phyloP scores from a whole-genome alignment of 805 yeast species.

The Metschnikowia continentalis region DNA sequence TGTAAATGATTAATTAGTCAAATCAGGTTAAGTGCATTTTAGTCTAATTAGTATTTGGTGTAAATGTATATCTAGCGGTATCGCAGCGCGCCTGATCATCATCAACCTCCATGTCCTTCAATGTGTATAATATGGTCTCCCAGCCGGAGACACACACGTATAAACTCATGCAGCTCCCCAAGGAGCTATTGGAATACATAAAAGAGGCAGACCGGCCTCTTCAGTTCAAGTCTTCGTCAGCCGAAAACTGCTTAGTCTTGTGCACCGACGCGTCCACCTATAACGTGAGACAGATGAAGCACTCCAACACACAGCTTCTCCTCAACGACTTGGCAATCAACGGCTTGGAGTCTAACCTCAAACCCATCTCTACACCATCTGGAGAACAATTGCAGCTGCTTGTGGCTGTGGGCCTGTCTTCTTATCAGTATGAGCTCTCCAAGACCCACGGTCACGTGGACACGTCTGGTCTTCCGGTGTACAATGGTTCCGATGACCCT shows the following conservation, averaged over 20 bases:
- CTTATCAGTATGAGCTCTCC: slow-evolving; percentile 36
- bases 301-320: slow-evolving; percentile 77
- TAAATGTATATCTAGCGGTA: background rate
- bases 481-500: slow-evolving; percentile 10
- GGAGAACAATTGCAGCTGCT: slow-evolving; percentile 11
- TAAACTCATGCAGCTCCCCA: slow-evolving; percentile 18
- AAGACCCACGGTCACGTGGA: slow-evolving; percentile 26
- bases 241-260: slow-evolving; percentile 46
- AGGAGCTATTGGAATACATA: slow-evolving; percentile 10
- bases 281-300: slow-evolving; percentile 72
- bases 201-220: slow-evolving; percentile 6
- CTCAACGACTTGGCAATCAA: slow-evolving; percentile 22
- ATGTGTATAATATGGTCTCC: slow-evolving; percentile 11
- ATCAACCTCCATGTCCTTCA: slow-evolving; percentile 12
- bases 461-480: slow-evolving; percentile 26
- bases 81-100: background rate
- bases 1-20: too few species aligned
- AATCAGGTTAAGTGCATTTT: too few species aligned
- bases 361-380: too few species aligned
- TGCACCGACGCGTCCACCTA: slow-evolving; percentile 60
- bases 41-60: too few species aligned
- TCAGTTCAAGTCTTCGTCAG: slow-evolving; percentile 13
- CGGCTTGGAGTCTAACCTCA: background rate
- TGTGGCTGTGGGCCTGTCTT: slow-evolving; percentile 26
- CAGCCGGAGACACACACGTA: slow-evolving; percentile 9